Evolutionary conservation across 169 alveolate species (phyloP).

Genomic region (Cryptosporidium meleagridis): DNA sequence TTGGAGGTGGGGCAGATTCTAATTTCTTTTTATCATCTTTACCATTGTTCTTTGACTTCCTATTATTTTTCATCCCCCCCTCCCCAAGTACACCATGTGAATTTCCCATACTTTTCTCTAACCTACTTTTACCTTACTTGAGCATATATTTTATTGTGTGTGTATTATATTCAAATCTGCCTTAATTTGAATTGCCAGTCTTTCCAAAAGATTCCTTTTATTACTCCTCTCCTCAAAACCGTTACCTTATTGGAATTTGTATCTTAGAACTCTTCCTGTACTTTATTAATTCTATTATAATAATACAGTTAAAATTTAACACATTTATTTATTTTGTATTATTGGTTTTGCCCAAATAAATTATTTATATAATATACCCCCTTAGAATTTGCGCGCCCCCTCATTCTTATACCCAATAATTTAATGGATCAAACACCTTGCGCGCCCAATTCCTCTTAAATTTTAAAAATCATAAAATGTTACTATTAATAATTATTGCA

Average conservation of each 20-base stretch:
- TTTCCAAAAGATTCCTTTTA: not conserved
- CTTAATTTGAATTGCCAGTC: not conserved
- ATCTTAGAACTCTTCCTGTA: not conserved
- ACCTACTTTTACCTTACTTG: not conserved
- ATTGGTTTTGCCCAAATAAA: not conserved
- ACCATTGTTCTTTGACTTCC: constrained; percentile 69
- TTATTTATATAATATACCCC: not conserved
- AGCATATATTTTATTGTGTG: constrained; percentile 17
- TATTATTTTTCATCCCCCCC: constrained; percentile 28
- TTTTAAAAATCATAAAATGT: not conserved
- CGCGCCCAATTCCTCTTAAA: not conserved
- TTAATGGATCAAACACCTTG: not conserved
- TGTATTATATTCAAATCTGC: not conserved
- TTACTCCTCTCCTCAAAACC: not conserved
- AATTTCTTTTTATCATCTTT: constrained; percentile 79
- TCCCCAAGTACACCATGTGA: constrained; percentile 41
- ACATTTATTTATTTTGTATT: not conserved
- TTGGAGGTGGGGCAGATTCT: constrained; percentile 82
- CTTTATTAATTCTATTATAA: not conserved
- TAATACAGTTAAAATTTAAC: not conserved
- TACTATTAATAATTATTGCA: not conserved
- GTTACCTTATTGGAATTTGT: no score
- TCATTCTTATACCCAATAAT: constrained; percentile 8
- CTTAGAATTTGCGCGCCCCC: constrained; percentile 32
- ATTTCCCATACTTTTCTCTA: constrained; percentile 43